A percentile compares a stretch with the other conserved stretches of the same genome.
These are phyloP conservation scores for Phytopythium ostracodes DNA, from an alignment of 352 stramenopile species.

Conservation along the genomic window DNA sequence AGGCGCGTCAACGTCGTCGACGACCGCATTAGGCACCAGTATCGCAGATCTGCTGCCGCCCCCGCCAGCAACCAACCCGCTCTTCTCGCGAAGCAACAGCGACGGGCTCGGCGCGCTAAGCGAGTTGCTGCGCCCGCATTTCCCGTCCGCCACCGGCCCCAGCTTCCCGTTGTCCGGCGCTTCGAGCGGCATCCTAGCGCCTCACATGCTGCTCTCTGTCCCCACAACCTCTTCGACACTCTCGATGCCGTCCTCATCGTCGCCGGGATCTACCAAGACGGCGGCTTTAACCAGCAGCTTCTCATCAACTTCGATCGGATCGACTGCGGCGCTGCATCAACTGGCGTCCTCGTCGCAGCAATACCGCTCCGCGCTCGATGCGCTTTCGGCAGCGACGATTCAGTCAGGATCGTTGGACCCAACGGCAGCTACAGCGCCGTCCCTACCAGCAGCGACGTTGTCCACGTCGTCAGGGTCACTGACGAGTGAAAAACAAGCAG, in stretches of 20 bases:
- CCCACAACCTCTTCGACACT: slow-evolving; percentile 13
- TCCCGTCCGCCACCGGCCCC: slow-evolving; percentile 22
- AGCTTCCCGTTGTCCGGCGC: slow-evolving; percentile 17
- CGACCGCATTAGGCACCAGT: neutral
- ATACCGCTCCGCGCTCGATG: slow-evolving; percentile 32
- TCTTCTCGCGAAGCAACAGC: slow-evolving; percentile 57
- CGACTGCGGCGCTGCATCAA: slow-evolving; percentile 41
- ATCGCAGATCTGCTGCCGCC: slow-evolving; percentile 12
- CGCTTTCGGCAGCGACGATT: slow-evolving; percentile 12
- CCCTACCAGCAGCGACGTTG: neutral
- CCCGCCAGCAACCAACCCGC: slow-evolving; percentile 38
- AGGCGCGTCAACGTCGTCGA: neutral
- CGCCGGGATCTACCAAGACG: neutral
- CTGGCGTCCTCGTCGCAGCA: slow-evolving; percentile 47
- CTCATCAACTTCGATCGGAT: neutral
- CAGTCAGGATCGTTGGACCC: slow-evolving; percentile 13
- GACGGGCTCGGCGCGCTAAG: slow-evolving; percentile 38
- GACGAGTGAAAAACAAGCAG: neutral
- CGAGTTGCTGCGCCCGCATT: slow-evolving; percentile 45
- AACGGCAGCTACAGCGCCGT: slow-evolving; percentile 1
- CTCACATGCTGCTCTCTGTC: neutral
- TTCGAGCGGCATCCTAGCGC: neutral
- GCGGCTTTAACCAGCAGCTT: neutral
- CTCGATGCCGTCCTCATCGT: neutral
- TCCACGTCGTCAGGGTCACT: neutral